A percentile compares a stretch with the other conserved stretches of the same genome.
These are phyloP conservation scores for Epipyxis sp. DNA, from an alignment of 108 stramenopile genomes.

Conservation along the genomic window DNA sequence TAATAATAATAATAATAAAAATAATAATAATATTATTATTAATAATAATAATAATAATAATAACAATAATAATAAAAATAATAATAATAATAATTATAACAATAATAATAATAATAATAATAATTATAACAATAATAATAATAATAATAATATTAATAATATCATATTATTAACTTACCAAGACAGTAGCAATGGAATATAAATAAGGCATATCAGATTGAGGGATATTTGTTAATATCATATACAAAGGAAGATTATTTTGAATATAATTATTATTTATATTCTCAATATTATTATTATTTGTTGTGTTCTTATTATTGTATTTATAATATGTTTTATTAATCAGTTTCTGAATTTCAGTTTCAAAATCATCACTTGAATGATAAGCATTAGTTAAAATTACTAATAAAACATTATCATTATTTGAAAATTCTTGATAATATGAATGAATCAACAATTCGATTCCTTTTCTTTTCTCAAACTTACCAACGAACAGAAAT, in stretches of 20 bases:
- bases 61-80: too few species aligned
- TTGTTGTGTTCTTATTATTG: too few species aligned
- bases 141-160: too few species aligned
- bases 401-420: slow-evolving; percentile 17
- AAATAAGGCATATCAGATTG: slow-evolving; percentile 1
- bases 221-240: not conserved
- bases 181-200: not conserved
- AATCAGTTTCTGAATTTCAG: slow-evolving; percentile 2
- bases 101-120: too few species aligned
- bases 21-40: too few species aligned
- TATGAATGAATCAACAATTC: slow-evolving; percentile 45
- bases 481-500: slow-evolving; percentile 53
- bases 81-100: too few species aligned
- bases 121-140: too few species aligned
- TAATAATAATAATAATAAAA: too few species aligned
- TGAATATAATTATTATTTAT: too few species aligned
- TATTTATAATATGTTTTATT: too few species aligned
- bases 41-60: too few species aligned
- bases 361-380: slow-evolving; percentile 10
- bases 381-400: slow-evolving; percentile 39
- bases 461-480: slow-evolving; percentile 49
- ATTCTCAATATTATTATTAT: too few species aligned
- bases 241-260: not conserved
- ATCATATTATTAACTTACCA: not conserved
- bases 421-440: slow-evolving; percentile 22